These are phyloP conservation scores for Pinus tabuliformis DNA, from an alignment of 75 land plant genomes.

Conservation along the genomic window DNA sequence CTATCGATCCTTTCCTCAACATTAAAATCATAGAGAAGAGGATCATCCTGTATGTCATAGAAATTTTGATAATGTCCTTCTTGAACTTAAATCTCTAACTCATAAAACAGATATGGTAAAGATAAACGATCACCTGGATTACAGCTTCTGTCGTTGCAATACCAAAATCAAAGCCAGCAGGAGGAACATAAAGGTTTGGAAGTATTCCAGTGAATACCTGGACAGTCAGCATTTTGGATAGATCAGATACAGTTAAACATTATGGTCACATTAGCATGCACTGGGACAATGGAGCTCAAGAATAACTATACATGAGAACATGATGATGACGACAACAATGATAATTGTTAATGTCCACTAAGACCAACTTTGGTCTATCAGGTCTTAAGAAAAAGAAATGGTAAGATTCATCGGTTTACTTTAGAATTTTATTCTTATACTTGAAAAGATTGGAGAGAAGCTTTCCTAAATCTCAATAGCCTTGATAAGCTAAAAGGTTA, in stretches of 20 bases:
- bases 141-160: neutral
- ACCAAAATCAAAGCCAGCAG: slow-evolving; percentile 48
- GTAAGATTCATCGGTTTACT: too few species aligned
- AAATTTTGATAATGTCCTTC: neutral
- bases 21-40: slow-evolving; percentile 66
- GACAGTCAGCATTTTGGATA: neutral
- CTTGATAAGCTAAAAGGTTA: too few species aligned
- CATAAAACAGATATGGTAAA: neutral
- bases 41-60: slow-evolving; percentile 50
- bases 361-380: too few species aligned
- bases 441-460: too few species aligned
- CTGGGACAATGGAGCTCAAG: neutral
- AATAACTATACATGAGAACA: neutral
- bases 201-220: neutral
- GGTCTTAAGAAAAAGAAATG: too few species aligned
- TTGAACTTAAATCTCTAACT: neutral
- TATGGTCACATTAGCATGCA: neutral
- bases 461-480: too few species aligned
- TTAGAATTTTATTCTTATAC: too few species aligned
- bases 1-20: slow-evolving; percentile 70
- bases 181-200: slow-evolving; percentile 1
- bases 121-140: neutral
- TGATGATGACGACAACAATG: too few species aligned
- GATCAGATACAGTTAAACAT: neutral
- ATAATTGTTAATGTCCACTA: too few species aligned